These are phyloP conservation scores for Kuraishia hungarica DNA, from an alignment of 805 yeast genomes.

Conservation along the genomic window DNA sequence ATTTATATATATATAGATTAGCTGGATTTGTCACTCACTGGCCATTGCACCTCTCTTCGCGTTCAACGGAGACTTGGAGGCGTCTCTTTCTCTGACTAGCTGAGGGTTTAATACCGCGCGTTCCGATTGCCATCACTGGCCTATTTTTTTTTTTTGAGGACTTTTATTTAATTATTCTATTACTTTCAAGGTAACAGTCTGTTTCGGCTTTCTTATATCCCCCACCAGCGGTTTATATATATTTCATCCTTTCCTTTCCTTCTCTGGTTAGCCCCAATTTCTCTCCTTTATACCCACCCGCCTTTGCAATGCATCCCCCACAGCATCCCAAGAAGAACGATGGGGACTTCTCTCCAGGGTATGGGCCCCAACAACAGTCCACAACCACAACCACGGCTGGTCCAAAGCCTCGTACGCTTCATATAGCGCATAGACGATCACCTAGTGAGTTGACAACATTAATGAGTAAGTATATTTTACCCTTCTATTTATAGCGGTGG, in stretches of 20 bases:
- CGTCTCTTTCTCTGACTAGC: background rate
- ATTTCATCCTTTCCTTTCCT: background rate
- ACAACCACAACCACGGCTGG: constrained; percentile 24
- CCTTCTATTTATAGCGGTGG: background rate
- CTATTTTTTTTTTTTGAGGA: background rate
- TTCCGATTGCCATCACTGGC: background rate
- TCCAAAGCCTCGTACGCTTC: constrained; percentile 49
- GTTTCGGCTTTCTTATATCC: no score
- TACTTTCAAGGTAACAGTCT: background rate
- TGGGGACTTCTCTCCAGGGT: background rate
- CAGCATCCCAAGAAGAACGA: background rate
- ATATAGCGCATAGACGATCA: constrained; percentile 94
- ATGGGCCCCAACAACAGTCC: constrained; percentile 17
- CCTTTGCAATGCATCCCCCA: background rate
- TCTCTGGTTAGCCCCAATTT: background rate
- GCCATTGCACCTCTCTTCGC: background rate
- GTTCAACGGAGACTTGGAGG: background rate
- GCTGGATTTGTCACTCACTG: background rate
- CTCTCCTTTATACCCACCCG: background rate
- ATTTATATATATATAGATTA: no score
- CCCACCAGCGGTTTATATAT: no score
- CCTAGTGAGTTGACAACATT: constrained; percentile 91
- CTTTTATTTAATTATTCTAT: no score
- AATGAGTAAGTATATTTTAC: constrained; percentile 46
- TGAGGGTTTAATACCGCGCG: background rate